These are phyloP conservation scores for Lepiota venenata DNA, from an alignment of 768 basidiomycete species.

Conservation along the genomic window DNA sequence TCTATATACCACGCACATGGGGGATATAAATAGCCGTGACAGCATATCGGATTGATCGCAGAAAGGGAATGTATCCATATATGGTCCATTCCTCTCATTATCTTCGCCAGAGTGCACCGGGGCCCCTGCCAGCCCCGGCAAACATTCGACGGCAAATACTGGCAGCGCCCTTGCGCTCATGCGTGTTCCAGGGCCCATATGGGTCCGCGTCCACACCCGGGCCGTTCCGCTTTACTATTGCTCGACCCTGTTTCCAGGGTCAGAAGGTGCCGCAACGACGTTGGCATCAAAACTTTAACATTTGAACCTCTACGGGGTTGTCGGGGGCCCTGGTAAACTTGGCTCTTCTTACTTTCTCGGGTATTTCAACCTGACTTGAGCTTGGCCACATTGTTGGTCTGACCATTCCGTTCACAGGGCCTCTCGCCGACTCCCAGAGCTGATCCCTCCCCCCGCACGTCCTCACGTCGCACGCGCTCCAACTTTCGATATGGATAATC, in stretches of 20 bases:
- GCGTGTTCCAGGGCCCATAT: no score
- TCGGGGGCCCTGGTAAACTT: no score
- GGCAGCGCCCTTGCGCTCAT: no score
- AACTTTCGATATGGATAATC: conserved; percentile 17
- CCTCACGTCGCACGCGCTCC: not conserved
- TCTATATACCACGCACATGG: not conserved
- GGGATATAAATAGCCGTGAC: not conserved
- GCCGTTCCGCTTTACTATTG: not conserved
- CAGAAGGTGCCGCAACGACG: no score
- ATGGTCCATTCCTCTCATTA: not conserved
- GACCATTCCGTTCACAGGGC: not conserved
- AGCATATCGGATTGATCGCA: not conserved
- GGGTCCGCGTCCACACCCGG: not conserved
- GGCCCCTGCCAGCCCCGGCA: no score
- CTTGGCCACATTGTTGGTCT: not conserved
- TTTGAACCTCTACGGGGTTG: no score
- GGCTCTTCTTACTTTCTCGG: no score
- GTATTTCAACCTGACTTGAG: not conserved
- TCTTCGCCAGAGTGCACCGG: not conserved
- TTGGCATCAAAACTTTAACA: no score
- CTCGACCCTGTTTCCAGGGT: no score
- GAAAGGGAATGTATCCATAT: not conserved
- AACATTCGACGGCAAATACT: no score
- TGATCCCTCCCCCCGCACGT: not conserved
- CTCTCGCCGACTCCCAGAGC: no score